phyloP scores from a whole-genome alignment of 139 green algal genomes.

The Klebsormidium nitens region DNA sequence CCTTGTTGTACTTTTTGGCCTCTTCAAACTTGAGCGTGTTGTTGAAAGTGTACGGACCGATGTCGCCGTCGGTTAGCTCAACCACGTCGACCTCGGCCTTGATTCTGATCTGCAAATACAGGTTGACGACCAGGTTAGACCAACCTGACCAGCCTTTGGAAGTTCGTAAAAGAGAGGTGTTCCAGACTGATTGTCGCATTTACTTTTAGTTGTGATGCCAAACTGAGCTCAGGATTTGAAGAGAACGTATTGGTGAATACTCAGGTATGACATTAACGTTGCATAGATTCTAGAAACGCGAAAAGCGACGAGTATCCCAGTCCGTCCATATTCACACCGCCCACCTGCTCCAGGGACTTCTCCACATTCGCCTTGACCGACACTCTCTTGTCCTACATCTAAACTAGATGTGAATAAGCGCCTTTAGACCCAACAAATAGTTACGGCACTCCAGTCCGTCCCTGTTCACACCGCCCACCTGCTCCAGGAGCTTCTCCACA shows the following conservation, averaged over 20 bases:
- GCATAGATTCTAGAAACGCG: too few species aligned
- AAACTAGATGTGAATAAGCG: background rate
- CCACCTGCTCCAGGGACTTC: slow-evolving; percentile 14
- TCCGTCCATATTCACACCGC: background rate
- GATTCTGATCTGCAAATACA: too few species aligned
- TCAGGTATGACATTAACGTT: too few species aligned
- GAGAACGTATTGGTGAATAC: background rate
- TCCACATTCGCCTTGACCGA: slow-evolving; percentile 11
- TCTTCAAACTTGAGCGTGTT: background rate
- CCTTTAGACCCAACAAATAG: background rate
- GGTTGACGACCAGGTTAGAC: too few species aligned
- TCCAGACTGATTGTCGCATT: too few species aligned
- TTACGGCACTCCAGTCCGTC: too few species aligned
- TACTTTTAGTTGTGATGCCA: too few species aligned
- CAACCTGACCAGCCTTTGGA: too few species aligned
- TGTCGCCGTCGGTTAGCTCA: slow-evolving; percentile 12
- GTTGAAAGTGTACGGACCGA: slow-evolving; percentile 20
- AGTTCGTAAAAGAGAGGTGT: too few species aligned
- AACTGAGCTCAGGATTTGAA: background rate
- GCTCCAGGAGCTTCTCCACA: slow-evolving; percentile 17
- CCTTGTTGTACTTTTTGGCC: too few species aligned
- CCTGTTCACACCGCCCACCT: background rate
- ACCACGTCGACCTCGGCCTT: slow-evolving; percentile 28
- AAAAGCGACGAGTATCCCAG: too few species aligned
- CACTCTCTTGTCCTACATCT: background rate